phyloP scores from a whole-genome alignment of 2,329 filamentous ascomycete species.

The Didymella exigua region DNA sequence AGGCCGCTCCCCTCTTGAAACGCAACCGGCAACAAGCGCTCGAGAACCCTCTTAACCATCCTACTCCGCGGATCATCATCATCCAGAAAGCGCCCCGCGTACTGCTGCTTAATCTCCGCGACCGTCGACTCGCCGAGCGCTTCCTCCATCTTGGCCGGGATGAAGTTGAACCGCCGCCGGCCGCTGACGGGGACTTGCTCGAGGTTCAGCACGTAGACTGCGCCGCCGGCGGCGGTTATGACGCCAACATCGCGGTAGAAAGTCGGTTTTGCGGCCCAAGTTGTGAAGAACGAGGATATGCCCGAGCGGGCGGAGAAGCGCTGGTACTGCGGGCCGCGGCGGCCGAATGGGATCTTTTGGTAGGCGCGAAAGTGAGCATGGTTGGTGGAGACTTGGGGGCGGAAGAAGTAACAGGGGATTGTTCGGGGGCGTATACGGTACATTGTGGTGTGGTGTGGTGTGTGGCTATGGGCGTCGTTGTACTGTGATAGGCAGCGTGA shows the following conservation, averaged over 20 bases:
- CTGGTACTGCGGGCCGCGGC: conserved; percentile 33
- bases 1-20: conserved; percentile 50
- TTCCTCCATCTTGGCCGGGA: conserved; percentile 62
- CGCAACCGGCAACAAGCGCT: conserved; percentile 69
- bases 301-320: conserved; percentile 34
- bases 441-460: conserved; percentile 17
- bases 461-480: neutral
- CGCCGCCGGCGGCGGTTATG: conserved; percentile 51
- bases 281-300: conserved; percentile 31
- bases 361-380: conserved; percentile 28
- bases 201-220: conserved; percentile 71
- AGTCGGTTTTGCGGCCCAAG: conserved; percentile 52
- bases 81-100: conserved; percentile 62
- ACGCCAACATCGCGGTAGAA: conserved; percentile 55
- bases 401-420: conserved; percentile 9
- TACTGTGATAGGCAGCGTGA: neutral
- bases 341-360: conserved; percentile 31
- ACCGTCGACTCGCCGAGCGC: conserved; percentile 61
- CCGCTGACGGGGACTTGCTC: conserved; percentile 76
- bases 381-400: neutral
- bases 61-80: conserved; percentile 63
- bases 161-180: conserved; percentile 74
- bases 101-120: conserved; percentile 61
- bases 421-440: conserved; percentile 22
- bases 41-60: conserved; percentile 68